Percentiles rank a stretch among this genome's conserved stretches.
These are phyloP conservation scores for Stellera chamaejasme DNA, from an alignment of 345 rosid genomes.

Conservation along the genomic window DNA sequence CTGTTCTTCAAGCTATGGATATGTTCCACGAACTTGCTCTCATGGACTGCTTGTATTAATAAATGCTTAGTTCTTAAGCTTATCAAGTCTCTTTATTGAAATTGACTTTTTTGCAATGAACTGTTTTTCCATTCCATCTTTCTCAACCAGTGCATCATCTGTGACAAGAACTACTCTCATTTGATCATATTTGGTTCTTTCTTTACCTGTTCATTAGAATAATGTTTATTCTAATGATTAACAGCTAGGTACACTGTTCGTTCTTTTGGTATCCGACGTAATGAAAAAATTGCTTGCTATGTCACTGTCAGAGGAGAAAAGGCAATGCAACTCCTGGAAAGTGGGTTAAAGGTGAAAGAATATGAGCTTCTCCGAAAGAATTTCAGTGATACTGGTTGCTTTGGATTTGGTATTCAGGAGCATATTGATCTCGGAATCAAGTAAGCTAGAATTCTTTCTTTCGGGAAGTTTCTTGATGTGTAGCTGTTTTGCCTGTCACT, in stretches of 20 bases:
- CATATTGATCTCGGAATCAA: constrained; percentile 74
- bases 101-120: too few relatives aligned
- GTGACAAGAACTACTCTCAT: not conserved
- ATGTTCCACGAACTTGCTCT: too few relatives aligned
- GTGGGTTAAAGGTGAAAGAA: constrained; percentile 78
- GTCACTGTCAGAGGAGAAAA: constrained; percentile 76
- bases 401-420: constrained; percentile 73
- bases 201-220: not conserved
- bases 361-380: constrained; percentile 57
- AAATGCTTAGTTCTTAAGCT: too few relatives aligned
- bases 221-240: not conserved
- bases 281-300: constrained; percentile 69
- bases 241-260: constrained; percentile 70
- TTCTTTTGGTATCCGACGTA: constrained; percentile 68
- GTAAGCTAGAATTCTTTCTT: constrained; percentile 18
- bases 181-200: not conserved
- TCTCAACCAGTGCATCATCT: too few relatives aligned
- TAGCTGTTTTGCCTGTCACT: too few relatives aligned
- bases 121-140: too few relatives aligned
- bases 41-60: too few relatives aligned
- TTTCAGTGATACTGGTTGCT: constrained; percentile 73
- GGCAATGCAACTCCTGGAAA: constrained; percentile 69
- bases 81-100: too few relatives aligned
- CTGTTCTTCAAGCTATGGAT: too few relatives aligned
- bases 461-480: too few relatives aligned